Conservation (phyloP, 2,329 filamentous ascomycete genomes). For the Talaromyces verruculosus region DNA sequence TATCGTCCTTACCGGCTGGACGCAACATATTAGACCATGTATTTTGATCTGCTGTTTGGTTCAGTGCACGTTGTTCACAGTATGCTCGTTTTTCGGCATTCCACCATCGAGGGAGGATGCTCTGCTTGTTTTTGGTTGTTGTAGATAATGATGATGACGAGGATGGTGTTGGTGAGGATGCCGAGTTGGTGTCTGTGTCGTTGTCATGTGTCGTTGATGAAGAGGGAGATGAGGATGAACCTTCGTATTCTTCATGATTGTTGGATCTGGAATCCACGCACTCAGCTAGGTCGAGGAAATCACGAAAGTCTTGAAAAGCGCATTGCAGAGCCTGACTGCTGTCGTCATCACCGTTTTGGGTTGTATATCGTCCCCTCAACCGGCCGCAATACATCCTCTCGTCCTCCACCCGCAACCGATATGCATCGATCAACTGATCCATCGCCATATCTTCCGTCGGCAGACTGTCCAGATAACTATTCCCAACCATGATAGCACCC, state of each 20-base stretch:
- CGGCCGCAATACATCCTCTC: slow-evolving; percentile 23
- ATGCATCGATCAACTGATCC: slow-evolving; percentile 31
- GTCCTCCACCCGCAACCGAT: slow-evolving; percentile 32
- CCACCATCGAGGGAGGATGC: slow-evolving; percentile 51
- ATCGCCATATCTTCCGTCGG: slow-evolving; percentile 26
- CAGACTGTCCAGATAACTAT: slow-evolving; percentile 27
- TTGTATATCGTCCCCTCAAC: slow-evolving; percentile 27
- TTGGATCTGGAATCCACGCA: slow-evolving; percentile 31
- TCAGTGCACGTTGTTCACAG: slow-evolving; percentile 42
- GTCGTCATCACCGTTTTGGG: slow-evolving; percentile 12
- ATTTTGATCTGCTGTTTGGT: not conserved
- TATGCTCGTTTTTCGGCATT: slow-evolving; percentile 36
- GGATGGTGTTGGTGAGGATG: slow-evolving; percentile 13
- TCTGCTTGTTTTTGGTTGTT: not conserved
- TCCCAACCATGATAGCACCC: slow-evolving; percentile 24
- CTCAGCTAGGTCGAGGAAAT: slow-evolving; percentile 32
- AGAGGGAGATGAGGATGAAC: not conserved
- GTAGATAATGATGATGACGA: not conserved
- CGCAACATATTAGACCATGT: slow-evolving; percentile 33
- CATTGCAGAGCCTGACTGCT: slow-evolving; percentile 1
- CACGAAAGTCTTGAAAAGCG: slow-evolving; percentile 29
- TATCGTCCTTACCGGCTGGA: slow-evolving; percentile 36
- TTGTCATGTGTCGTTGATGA: slow-evolving; percentile 10
- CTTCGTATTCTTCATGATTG: slow-evolving; percentile 27
- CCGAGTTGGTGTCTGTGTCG: slow-evolving; percentile 6